These are phyloP conservation scores for Ceriops zippeliana DNA, from an alignment of 345 rosid species.

Conservation along the genomic window DNA sequence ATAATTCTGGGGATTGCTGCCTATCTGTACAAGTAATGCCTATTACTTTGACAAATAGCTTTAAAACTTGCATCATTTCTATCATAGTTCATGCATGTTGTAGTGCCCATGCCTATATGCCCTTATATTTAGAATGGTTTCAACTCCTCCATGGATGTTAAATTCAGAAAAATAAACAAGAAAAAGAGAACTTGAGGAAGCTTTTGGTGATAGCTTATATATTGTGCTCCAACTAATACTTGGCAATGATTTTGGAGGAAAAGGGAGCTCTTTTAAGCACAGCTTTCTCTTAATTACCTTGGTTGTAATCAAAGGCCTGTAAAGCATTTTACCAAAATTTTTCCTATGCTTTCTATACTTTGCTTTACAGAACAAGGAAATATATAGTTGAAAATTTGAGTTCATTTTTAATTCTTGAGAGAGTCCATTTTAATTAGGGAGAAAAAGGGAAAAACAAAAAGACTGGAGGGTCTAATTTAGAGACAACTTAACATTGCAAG, in stretches of 20 bases:
- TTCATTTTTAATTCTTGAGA: too few relatives aligned
- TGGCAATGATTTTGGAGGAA: too few relatives aligned
- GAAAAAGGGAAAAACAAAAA: too few relatives aligned
- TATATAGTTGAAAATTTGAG: too few relatives aligned
- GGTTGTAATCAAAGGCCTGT: too few relatives aligned
- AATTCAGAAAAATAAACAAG: neutral
- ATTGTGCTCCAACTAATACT: too few relatives aligned
- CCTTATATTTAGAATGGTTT: neutral
- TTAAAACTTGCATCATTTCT: neutral
- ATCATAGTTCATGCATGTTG: neutral
- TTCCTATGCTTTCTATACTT: too few relatives aligned
- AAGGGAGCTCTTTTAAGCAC: too few relatives aligned
- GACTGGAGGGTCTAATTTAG: neutral
- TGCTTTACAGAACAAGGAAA: too few relatives aligned
- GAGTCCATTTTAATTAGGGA: too few relatives aligned
- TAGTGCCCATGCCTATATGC: neutral
- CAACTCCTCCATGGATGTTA: neutral
- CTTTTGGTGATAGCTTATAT: slow-evolving; percentile 2
- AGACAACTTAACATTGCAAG: neutral
- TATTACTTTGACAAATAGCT: slow-evolving; percentile 11
- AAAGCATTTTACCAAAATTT: too few relatives aligned
- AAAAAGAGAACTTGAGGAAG: neutral
- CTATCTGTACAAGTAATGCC: slow-evolving; percentile 87
- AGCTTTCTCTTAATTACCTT: too few relatives aligned
- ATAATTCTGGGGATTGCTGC: slow-evolving; percentile 97